A percentile compares a stretch with the other conserved stretches of the same genome.
Conservation (phyloP, 768 basidiomycete species). For the Phaeotremella fagi region DNA sequence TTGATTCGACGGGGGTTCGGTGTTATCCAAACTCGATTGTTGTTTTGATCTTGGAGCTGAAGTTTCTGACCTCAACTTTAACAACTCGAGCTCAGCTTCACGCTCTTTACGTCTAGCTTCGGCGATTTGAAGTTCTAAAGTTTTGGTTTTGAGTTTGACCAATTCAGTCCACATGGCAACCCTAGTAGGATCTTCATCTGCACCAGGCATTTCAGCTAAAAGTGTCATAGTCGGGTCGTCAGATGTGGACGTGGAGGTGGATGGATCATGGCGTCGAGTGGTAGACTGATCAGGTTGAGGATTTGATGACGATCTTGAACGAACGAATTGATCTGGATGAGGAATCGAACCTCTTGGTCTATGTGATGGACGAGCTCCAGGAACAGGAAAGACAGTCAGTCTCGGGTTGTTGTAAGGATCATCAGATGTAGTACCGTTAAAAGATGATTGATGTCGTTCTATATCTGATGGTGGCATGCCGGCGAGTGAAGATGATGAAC, state of each 20-base stretch:
- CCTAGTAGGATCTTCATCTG: constrained; percentile 23
- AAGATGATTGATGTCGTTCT: constrained; percentile 3
- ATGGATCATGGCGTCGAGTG: neutral
- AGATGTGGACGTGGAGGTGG: neutral
- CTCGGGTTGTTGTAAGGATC: neutral
- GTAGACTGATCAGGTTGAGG: neutral
- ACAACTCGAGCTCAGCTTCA: constrained; percentile 41
- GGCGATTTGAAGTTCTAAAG: constrained; percentile 43
- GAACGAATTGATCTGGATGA: neutral
- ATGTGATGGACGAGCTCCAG: neutral
- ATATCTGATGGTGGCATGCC: neutral
- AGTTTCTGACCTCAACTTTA: constrained; percentile 19
- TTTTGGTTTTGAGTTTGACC: constrained; percentile 28
- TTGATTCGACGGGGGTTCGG: neutral
- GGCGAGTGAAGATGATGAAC: too few species aligned
- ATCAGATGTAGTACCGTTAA: neutral
- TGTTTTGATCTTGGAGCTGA: neutral
- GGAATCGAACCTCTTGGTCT: neutral
- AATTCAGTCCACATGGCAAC: constrained; percentile 35
- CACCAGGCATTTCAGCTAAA: constrained; percentile 28
- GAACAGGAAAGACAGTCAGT: constrained; percentile 5
- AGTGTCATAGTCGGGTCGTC: constrained; percentile 6
- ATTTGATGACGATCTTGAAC: neutral
- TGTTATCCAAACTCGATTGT: neutral
- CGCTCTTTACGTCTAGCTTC: constrained; percentile 39